Base-by-base conservation (phyloP, 1,139 yeast species). In the Saccharomyces hybrid region DNA sequence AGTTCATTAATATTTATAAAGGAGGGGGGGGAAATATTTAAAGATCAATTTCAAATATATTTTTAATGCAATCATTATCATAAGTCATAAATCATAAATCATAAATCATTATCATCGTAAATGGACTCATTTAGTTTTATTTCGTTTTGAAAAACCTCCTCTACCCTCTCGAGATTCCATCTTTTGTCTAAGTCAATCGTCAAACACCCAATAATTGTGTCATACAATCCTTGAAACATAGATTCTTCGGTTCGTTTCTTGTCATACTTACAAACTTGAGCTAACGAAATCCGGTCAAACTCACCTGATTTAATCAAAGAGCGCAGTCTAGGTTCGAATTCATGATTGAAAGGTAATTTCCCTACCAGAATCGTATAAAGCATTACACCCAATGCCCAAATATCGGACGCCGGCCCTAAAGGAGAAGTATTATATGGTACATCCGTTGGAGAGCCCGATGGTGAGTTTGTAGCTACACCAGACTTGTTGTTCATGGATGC, bases 311-410 rank as follows among this genome's bases (percentile, higher is more conserved):
- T 71, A 51, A 91, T 90, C 75, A 83, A 79, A 19, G 87, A 82
- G 47, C 90, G 76, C 57, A 90, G 74, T 59, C 90, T 74, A 4
- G 96, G 96, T 62, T 88, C 90, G 66, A 84, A 86, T 19, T 81
- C 81, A 68, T 89, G 96, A 58, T 82, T 84, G 73, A 90, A 91
- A 0, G 97, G 97, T 53, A 90, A 72, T 60, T 77, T 80, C 0
- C 95, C 93, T 47, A 82, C 79, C 48, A 85, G 73, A 81, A 89
- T 79, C 1, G 95, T 82, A 67, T 81, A 89, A 9, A 86, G 62
- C 57, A 87, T 74, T 0, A 90, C 88, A 1, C 97, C 98, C 52
- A 87, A 76, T 0, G 97, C 95, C 97, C 97, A 91, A 9, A 88
- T 79, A 70, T 91, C 98, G 2, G 71, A 63, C 54, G 83, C 75